Conservation (phyloP, 306 rosid genomes). For the Lathyrus tuberosus region DNA sequence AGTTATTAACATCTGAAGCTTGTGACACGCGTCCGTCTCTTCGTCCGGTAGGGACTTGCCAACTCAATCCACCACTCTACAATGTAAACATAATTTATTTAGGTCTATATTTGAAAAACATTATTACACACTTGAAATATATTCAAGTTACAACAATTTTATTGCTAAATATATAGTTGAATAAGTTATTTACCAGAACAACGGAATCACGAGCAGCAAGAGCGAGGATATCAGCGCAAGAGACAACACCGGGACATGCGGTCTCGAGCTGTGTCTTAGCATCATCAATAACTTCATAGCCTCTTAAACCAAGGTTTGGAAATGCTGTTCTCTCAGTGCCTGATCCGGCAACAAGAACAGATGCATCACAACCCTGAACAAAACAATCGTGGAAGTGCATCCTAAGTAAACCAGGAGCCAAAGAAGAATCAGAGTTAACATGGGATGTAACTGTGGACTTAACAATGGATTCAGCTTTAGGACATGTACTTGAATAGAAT, state of each 20-base stretch:
- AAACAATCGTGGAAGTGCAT: constrained; percentile 64
- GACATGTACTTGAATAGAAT: constrained; percentile 43
- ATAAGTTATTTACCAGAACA: constrained; percentile 43
- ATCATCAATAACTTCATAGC: constrained; percentile 54
- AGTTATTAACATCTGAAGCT: constrained; percentile 44
- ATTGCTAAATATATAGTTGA: neutral
- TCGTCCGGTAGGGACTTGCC: constrained; percentile 65
- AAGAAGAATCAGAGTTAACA: constrained; percentile 30
- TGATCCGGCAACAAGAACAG: constrained; percentile 44
- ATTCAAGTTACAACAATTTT: neutral
- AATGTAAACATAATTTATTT: neutral
- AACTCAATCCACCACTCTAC: constrained; percentile 54
- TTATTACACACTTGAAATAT: neutral
- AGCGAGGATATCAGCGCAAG: constrained; percentile 59
- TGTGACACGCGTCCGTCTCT: constrained; percentile 60
- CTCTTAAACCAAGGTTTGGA: constrained; percentile 43
- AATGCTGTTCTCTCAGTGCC: constrained; percentile 34
- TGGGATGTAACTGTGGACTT: constrained; percentile 44
- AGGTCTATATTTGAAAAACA: neutral
- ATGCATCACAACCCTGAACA: constrained; percentile 55
- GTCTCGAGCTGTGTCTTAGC: constrained; percentile 53
- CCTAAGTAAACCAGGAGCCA: constrained; percentile 50
- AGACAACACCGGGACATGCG: constrained; percentile 58
- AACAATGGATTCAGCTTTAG: constrained; percentile 53
- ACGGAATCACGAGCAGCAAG: constrained; percentile 64